phyloP scores from a whole-genome alignment of 2,329 filamentous ascomycete species.

The Fusarium sp. region DNA sequence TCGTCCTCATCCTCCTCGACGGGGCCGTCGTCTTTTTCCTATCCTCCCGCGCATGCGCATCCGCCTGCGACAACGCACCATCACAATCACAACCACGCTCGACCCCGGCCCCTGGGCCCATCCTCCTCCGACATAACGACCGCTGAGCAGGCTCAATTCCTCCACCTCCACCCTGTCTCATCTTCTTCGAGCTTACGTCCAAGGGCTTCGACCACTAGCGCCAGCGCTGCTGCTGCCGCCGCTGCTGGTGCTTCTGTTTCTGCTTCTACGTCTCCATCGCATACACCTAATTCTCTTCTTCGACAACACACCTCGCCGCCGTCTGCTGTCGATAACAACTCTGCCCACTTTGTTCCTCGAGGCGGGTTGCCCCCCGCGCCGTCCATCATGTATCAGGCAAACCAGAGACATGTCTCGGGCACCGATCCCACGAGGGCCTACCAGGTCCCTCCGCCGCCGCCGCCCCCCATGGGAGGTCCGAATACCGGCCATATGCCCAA shows the following conservation, averaged over 20 bases:
- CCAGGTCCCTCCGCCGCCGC: constrained; percentile 65
- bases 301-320: constrained; percentile 36
- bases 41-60: constrained; percentile 30
- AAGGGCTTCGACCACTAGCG: constrained; percentile 42
- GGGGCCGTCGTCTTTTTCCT: constrained; percentile 36
- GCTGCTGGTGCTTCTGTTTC: constrained; percentile 6
- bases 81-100: constrained; percentile 23
- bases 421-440: constrained; percentile 64
- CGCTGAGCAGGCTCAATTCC: constrained; percentile 39
- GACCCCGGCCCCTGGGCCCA: constrained; percentile 42
- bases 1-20: constrained; percentile 35
- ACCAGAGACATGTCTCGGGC: constrained; percentile 61
- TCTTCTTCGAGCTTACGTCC: constrained; percentile 42
- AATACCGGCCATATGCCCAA: constrained; percentile 56
- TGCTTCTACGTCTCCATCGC: constrained; percentile 30
- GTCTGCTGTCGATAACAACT: constrained; percentile 27
- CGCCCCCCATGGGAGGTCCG: constrained; percentile 66
- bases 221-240: constrained; percentile 11
- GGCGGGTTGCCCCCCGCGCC: constrained; percentile 47
- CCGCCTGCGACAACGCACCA: constrained; percentile 15
- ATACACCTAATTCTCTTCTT: constrained; percentile 32
- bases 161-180: constrained; percentile 37
- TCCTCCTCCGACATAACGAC: constrained; percentile 40
- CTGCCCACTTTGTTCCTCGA: constrained; percentile 40
- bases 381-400: constrained; percentile 65